Conservation (phyloP, 2,329 filamentous ascomycete genomes). For the Xylariaceae sp. region DNA sequence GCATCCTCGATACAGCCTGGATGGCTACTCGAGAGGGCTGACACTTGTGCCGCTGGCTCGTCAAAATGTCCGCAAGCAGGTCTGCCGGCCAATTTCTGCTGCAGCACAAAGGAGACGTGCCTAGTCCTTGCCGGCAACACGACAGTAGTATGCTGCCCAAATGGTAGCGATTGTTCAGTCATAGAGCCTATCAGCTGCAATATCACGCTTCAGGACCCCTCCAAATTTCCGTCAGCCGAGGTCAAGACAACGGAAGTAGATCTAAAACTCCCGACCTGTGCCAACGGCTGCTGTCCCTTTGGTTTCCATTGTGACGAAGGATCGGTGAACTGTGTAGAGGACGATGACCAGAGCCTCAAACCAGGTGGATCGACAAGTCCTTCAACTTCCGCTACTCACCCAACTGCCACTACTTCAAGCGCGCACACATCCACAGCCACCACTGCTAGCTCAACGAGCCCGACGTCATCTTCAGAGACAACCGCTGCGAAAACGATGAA, state of each 20-base stretch:
- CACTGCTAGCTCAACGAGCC: not conserved
- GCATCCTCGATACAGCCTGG: conserved; percentile 36
- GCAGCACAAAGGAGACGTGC: conserved; percentile 51
- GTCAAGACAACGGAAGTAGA: conserved; percentile 64
- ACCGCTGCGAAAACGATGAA: conserved; percentile 18
- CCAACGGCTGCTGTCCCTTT: conserved; percentile 64
- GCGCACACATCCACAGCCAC: conserved; percentile 7
- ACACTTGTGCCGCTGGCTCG: conserved; percentile 51
- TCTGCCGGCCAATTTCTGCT: conserved; percentile 66
- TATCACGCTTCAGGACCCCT: conserved; percentile 56
- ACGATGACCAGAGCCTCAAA: conserved; percentile 46
- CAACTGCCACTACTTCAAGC: conserved; percentile 3
- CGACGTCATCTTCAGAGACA: conserved; percentile 15
- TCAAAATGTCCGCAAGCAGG: conserved; percentile 48
- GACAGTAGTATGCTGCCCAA: conserved; percentile 68
- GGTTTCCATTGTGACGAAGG: conserved; percentile 59
- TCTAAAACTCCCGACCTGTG: conserved; percentile 55
- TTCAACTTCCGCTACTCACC: conserved; percentile 3
- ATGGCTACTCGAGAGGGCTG: conserved; percentile 40
- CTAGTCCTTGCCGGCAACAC: conserved; percentile 59
- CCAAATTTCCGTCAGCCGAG: conserved; percentile 50
- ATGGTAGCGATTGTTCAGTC: conserved; percentile 50
- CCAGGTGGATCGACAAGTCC: conserved; percentile 13
- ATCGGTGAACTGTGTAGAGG: conserved; percentile 44
- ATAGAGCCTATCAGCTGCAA: conserved; percentile 66